Percentiles rank a stretch among this genome's conserved stretches.
These are phyloP conservation scores for Fistulinella prunicolor DNA, from an alignment of 768 basidiomycete genomes.

Conservation along the genomic window DNA sequence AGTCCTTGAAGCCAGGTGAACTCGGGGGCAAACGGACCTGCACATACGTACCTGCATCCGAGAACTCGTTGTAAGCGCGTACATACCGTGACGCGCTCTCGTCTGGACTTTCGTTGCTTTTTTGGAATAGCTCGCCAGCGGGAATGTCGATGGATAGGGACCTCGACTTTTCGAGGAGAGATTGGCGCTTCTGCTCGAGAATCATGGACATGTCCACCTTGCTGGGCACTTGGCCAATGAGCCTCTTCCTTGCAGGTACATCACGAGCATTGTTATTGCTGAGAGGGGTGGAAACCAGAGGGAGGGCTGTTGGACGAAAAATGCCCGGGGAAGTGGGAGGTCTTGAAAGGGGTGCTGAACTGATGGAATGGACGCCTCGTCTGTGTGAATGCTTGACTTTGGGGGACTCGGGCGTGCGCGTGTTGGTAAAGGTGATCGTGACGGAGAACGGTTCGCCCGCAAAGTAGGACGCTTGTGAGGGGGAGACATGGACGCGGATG, in stretches of 20 bases:
- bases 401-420: constrained; percentile 49
- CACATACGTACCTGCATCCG: constrained; percentile 17
- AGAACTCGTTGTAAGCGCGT: constrained; percentile 32
- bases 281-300: constrained; percentile 18
- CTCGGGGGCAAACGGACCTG: not conserved
- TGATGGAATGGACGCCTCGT: constrained; percentile 76
- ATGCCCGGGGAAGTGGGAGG: constrained; percentile 82
- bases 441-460: constrained; percentile 88
- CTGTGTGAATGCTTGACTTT: constrained; percentile 48
- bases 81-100: constrained; percentile 24
- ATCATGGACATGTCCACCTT: constrained; percentile 45
- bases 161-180: constrained; percentile 46
- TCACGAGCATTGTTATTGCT: constrained; percentile 26
- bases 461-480: constrained; percentile 87
- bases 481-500: constrained; percentile 69
- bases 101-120: constrained; percentile 16
- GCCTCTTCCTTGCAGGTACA: constrained; percentile 44
- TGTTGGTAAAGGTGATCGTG: constrained; percentile 85
- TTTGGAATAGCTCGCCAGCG: constrained; percentile 40
- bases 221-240: constrained; percentile 47
- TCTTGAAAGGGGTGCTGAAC: constrained; percentile 74
- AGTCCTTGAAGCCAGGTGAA: constrained; percentile 10
- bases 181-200: constrained; percentile 53
- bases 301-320: constrained; percentile 37
- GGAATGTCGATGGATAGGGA: constrained; percentile 67